These are phyloP conservation scores for Nidula microcarpa DNA, from an alignment of 768 basidiomycete species.

Conservation along the genomic window DNA sequence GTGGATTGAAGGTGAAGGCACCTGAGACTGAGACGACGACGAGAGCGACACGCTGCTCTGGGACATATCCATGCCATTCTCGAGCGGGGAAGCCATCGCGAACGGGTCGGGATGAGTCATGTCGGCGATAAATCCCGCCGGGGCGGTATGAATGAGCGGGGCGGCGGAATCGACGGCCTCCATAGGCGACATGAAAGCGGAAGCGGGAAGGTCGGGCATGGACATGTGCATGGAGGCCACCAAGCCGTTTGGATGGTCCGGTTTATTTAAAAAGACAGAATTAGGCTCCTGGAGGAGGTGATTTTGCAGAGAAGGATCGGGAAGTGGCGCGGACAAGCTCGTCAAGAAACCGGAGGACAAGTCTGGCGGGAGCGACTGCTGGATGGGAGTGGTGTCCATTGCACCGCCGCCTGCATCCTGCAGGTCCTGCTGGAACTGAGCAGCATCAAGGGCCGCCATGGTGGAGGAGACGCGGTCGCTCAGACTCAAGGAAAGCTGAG, in stretches of 20 bases:
- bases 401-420: constrained; percentile 19
- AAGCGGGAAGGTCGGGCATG: constrained; percentile 29
- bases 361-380: constrained; percentile 19
- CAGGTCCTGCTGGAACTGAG: constrained; percentile 28
- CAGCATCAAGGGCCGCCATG: constrained; percentile 15
- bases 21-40: constrained; percentile 27
- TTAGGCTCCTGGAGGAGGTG: constrained; percentile 26
- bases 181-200: constrained; percentile 32
- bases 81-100: constrained; percentile 23
- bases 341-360: constrained; percentile 13
- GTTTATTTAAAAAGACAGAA: constrained; percentile 28
- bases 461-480: not conserved
- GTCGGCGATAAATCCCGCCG: constrained; percentile 38
- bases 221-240: constrained; percentile 33
- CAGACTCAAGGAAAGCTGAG: not conserved
- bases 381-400: constrained; percentile 33
- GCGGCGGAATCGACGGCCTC: constrained; percentile 21
- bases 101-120: constrained; percentile 25
- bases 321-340: constrained; percentile 11
- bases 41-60: constrained; percentile 26
- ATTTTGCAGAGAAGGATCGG: constrained; percentile 15
- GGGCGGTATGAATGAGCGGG: constrained; percentile 21
- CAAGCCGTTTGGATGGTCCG: constrained; percentile 18
- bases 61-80: constrained; percentile 35
- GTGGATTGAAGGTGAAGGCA: constrained; percentile 34